Percentiles rank a stretch among this genome's conserved stretches.
Evolutionary conservation across 305 asterid species (phyloP).

Genomic region (Fraxinus latifolia): DNA sequence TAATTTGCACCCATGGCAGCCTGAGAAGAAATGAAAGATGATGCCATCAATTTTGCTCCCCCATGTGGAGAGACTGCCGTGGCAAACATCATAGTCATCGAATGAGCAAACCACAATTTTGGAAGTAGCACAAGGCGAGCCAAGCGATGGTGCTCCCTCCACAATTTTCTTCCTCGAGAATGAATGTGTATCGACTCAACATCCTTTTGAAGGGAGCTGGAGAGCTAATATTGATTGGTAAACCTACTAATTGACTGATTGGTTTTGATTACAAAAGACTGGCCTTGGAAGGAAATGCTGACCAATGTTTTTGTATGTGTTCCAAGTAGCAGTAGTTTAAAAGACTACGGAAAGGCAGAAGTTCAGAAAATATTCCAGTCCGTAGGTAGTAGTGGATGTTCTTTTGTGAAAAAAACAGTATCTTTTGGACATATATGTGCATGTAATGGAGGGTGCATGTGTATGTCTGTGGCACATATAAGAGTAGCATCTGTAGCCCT

Average conservation of each 20-base stretch:
- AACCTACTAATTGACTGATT: constrained; percentile 21
- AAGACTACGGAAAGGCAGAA: constrained; percentile 25
- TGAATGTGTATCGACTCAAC: constrained; percentile 8
- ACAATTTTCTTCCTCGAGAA: constrained; percentile 16
- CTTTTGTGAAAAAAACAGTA: constrained; percentile 21
- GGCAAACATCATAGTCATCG: neutral
- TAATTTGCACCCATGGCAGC: constrained; percentile 84
- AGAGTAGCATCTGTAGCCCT: constrained; percentile 28
- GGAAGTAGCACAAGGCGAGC: neutral
- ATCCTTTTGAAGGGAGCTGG: constrained; percentile 17
- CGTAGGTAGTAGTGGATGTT: constrained; percentile 41
- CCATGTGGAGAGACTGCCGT: neutral
- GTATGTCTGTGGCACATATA: constrained; percentile 34
- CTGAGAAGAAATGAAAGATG: constrained; percentile 79
- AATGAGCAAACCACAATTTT: constrained; percentile 18
- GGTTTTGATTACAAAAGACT: constrained; percentile 9
- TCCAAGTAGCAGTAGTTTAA: constrained; percentile 15
- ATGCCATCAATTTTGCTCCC: neutral
- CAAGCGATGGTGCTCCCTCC: constrained; percentile 20
- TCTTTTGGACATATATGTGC: constrained; percentile 43
- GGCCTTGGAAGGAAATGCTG: constrained; percentile 16
- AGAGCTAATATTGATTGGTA: constrained; percentile 18
- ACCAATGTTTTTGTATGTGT: constrained; percentile 24
- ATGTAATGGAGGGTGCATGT: constrained; percentile 43
- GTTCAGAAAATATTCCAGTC: constrained; percentile 32